Conservation (phyloP, 805 yeast genomes). For the Teunomyces atbi region DNA sequence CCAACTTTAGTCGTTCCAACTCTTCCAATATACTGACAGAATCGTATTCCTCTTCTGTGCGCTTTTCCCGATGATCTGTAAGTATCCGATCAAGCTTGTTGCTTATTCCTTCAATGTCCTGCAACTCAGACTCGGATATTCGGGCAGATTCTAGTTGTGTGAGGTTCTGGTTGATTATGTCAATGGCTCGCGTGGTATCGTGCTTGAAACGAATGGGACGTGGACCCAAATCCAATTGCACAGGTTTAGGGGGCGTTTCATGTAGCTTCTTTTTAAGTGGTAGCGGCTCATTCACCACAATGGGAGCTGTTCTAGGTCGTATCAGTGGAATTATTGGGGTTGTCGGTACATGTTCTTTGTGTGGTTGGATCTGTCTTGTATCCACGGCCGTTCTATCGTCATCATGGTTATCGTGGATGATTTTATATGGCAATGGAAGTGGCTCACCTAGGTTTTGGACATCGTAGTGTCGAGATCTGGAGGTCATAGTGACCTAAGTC, state of each 20-base stretch:
- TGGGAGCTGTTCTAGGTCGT: slow-evolving; percentile 3
- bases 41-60: not conserved
- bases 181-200: not conserved
- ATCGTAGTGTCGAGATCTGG: slow-evolving; percentile 11
- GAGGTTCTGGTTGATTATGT: not conserved
- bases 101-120: not conserved
- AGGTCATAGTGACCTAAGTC: not conserved
- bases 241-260: not conserved
- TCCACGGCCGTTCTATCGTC: slow-evolving; percentile 11
- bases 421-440: slow-evolving; percentile 33
- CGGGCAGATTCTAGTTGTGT: not conserved
- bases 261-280: not conserved
- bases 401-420: slow-evolving; percentile 6
- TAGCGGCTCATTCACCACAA: not conserved
- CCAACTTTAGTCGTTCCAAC: slow-evolving; percentile 19
- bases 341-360: not conserved
- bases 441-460: slow-evolving; percentile 30
- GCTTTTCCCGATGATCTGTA: not conserved
- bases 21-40: slow-evolving; percentile 17
- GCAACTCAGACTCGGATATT: not conserved
- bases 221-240: not conserved
- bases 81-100: not conserved
- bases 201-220: not conserved
- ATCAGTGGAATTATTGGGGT: not conserved
- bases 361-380: slow-evolving; percentile 7